These are phyloP conservation scores for Penicillium coffeae DNA, from an alignment of 495 filamentous ascomycete genomes.

Conservation along the genomic window DNA sequence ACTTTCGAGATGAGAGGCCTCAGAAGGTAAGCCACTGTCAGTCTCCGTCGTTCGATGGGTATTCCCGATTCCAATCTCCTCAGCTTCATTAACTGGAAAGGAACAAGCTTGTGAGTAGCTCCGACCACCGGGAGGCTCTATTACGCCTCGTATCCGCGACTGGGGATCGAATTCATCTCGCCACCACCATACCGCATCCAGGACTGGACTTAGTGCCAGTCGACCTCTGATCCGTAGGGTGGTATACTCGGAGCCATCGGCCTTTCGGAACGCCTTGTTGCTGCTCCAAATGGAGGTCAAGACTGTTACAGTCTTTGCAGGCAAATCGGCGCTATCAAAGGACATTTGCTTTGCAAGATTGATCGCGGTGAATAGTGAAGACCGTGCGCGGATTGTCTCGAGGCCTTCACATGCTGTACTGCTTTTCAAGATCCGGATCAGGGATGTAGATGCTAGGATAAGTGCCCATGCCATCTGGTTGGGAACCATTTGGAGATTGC, in stretches of 20 bases:
- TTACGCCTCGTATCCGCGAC: slow-evolving; percentile 10
- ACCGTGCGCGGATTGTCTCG: slow-evolving; percentile 31
- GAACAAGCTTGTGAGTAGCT: slow-evolving; percentile 3
- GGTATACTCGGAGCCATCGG: slow-evolving; percentile 36
- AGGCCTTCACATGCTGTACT: slow-evolving; percentile 18
- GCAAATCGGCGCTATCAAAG: slow-evolving; percentile 34
- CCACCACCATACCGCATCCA: slow-evolving; percentile 52
- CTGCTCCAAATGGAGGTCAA: slow-evolving; percentile 45
- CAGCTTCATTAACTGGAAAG: slow-evolving; percentile 4
- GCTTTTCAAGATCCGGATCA: slow-evolving; percentile 42
- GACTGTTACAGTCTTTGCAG: slow-evolving; percentile 29
- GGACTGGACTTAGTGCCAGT: slow-evolving; percentile 35
- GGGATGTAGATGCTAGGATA: slow-evolving; percentile 29
- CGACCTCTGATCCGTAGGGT: slow-evolving; percentile 41
- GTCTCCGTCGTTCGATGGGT: neutral
- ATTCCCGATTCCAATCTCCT: slow-evolving; percentile 12
- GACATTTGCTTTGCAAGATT: slow-evolving; percentile 38
- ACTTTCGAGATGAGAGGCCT: slow-evolving; percentile 13
- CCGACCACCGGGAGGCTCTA: slow-evolving; percentile 17
- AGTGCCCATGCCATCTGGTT: slow-evolving; percentile 29
- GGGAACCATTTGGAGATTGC: slow-evolving; percentile 24
- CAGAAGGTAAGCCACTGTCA: neutral
- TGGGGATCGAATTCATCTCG: slow-evolving; percentile 42
- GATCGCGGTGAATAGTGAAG: slow-evolving; percentile 33
- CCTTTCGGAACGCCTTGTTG: slow-evolving; percentile 39